A percentile compares a stretch with the other conserved stretches of the same genome.
phyloP scores from a whole-genome alignment of 768 basidiomycete species.

The Mycena metata region DNA sequence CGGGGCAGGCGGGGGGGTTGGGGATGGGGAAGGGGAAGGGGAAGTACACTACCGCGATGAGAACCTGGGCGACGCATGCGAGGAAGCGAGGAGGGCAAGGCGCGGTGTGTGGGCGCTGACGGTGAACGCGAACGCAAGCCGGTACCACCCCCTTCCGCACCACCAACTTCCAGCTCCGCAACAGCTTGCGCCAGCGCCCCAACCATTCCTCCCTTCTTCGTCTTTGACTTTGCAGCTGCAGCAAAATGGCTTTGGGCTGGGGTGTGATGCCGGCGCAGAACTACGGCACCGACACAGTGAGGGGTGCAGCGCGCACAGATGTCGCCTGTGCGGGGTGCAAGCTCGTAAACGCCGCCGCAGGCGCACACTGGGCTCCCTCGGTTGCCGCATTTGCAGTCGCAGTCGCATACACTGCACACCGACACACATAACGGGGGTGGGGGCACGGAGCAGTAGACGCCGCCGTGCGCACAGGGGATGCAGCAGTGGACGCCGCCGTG shows the following conservation, averaged over 20 bases:
- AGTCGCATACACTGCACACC: not conserved
- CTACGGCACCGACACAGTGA: constrained; percentile 16
- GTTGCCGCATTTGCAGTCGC: not conserved
- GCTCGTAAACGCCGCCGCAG: not conserved
- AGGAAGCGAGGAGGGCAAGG: constrained; percentile 30
- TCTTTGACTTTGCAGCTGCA: no score
- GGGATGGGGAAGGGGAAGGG: not conserved
- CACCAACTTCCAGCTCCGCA: not conserved
- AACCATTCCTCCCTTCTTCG: not conserved
- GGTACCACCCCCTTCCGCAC: not conserved
- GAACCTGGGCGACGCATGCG: constrained; percentile 5
- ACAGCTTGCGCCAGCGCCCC: not conserved
- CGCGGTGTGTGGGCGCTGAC: constrained; percentile 3
- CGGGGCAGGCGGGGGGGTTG: no score
- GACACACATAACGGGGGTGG: no score
- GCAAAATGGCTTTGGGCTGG: not conserved
- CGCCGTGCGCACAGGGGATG: constrained; percentile 14
- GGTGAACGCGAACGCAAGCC: not conserved
- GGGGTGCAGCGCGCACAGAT: constrained; percentile 38
- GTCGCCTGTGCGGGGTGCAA: constrained; percentile 31
- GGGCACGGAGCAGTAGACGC: constrained; percentile 10
- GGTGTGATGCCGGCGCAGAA: not conserved
- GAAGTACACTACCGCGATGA: not conserved
- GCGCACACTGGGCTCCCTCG: not conserved
- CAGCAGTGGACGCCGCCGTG: not conserved